Evolutionary conservation across 2,329 filamentous ascomycete species (phyloP).

Genomic region (Ceratocystis cacaofunesta): DNA sequence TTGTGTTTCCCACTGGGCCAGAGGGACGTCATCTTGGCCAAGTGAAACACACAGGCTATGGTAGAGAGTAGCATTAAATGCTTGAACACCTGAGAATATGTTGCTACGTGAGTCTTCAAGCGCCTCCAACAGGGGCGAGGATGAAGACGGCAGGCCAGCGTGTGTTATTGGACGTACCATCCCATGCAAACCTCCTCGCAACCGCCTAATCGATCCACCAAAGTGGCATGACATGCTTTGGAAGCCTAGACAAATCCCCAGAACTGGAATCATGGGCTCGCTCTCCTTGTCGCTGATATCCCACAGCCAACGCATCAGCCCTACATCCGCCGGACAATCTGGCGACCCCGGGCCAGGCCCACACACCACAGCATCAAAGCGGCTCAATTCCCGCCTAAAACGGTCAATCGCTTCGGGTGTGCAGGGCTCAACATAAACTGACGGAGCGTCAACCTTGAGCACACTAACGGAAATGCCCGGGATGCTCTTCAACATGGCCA

Average conservation of each 20-base stretch:
- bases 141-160: conserved; percentile 6
- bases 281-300: conserved; percentile 26
- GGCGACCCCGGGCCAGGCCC: conserved; percentile 85
- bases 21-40: conserved; percentile 31
- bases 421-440: conserved; percentile 29
- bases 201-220: conserved; percentile 49
- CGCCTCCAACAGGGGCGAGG: neutral
- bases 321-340: conserved; percentile 56
- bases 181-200: conserved; percentile 66
- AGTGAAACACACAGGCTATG: conserved; percentile 48
- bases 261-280: conserved; percentile 51
- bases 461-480: conserved; percentile 50
- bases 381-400: conserved; percentile 27
- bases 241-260: conserved; percentile 83
- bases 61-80: conserved; percentile 61
- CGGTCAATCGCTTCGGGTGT: conserved; percentile 28
- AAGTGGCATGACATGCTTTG: conserved; percentile 61
- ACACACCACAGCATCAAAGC: conserved; percentile 74
- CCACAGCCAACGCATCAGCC: conserved; percentile 69
- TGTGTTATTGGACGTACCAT: conserved; percentile 58
- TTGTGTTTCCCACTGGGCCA: conserved; percentile 25
- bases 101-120: conserved; percentile 28
- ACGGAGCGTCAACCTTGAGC: conserved; percentile 54
- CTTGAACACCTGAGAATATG: conserved; percentile 48
- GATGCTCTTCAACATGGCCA: conserved; percentile 59